Percentiles rank a stretch among this genome's conserved stretches.
phyloP scores from a whole-genome alignment of 2,329 filamentous ascomycete species.

The Shiraia bambusicola region DNA sequence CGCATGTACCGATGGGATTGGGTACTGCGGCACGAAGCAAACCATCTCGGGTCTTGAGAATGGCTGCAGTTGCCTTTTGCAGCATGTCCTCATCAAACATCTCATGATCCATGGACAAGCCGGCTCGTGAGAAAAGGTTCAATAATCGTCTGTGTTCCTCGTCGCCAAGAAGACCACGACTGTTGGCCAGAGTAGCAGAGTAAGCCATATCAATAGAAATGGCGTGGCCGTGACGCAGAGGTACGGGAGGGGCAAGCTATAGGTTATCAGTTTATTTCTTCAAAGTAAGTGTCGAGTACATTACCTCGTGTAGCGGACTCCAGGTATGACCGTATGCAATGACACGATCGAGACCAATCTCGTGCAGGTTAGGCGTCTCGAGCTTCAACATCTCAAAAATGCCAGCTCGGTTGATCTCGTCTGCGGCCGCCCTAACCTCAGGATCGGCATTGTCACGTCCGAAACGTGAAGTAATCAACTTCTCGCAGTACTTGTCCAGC shows the following conservation, averaged over 20 bases:
- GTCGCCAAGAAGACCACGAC: constrained; percentile 61
- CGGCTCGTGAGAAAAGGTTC: constrained; percentile 68
- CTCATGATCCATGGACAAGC: constrained; percentile 70
- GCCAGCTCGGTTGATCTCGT: constrained; percentile 67
- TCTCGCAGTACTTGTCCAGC: constrained; percentile 68
- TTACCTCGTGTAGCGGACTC: constrained; percentile 65
- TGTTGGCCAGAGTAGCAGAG: constrained; percentile 67
- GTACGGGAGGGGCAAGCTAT: constrained; percentile 65
- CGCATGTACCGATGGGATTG: constrained; percentile 65
- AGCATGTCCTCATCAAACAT: constrained; percentile 67
- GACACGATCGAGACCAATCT: constrained; percentile 70
- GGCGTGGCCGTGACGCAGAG: constrained; percentile 70
- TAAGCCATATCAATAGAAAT: constrained; percentile 78
- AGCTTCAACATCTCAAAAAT: constrained; percentile 74
- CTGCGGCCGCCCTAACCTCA: constrained; percentile 62
- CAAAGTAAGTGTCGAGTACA: background rate
- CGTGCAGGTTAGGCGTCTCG: constrained; percentile 72
- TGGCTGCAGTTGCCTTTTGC: constrained; percentile 66
- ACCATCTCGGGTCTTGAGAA: constrained; percentile 70
- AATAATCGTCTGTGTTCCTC: constrained; percentile 64
- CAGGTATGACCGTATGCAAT: constrained; percentile 76
- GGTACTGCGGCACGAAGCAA: constrained; percentile 68
- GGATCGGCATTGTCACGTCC: constrained; percentile 57
- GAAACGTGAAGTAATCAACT: constrained; percentile 65
- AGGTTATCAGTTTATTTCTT: constrained; percentile 8